Evolutionary conservation across 306 rosid genomes (phyloP).

Genomic region (Vigna trinervia): DNA sequence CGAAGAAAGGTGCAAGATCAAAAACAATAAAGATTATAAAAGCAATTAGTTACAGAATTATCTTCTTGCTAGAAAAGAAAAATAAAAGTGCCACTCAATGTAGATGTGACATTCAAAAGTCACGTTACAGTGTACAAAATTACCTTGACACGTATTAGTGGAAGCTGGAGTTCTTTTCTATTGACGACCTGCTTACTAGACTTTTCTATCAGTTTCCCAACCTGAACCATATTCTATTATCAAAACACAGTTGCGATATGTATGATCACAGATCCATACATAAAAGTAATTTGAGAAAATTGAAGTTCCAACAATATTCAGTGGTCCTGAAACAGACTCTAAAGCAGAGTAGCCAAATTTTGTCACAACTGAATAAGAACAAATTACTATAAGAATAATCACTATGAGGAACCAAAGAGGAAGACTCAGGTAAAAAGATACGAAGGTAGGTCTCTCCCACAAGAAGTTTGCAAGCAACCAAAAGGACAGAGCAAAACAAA

Average conservation of each 20-base stretch:
- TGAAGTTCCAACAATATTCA: slow-evolving; percentile 3
- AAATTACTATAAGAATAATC: slow-evolving; percentile 8
- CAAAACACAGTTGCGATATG: slow-evolving; percentile 42
- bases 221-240: slow-evolving; percentile 59
- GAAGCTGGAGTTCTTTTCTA: slow-evolving; percentile 79
- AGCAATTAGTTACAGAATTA: slow-evolving; percentile 27
- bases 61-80: slow-evolving; percentile 19
- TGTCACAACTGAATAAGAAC: slow-evolving; percentile 12
- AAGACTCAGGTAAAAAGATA: slow-evolving; percentile 26
- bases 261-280: slow-evolving; percentile 31
- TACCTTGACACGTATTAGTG: slow-evolving; percentile 93
- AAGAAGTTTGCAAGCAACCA: slow-evolving; percentile 8
- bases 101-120: slow-evolving; percentile 27
- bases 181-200: slow-evolving; percentile 63
- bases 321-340: slow-evolving; percentile 28
- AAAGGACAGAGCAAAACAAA: slow-evolving; percentile 22
- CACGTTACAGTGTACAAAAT: slow-evolving; percentile 11
- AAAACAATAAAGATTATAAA: slow-evolving; percentile 35
- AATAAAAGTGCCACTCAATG: slow-evolving; percentile 19
- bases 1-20: slow-evolving; percentile 19
- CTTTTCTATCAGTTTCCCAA: slow-evolving; percentile 72
- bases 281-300: slow-evolving; percentile 11
- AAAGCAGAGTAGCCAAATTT: slow-evolving; percentile 34
- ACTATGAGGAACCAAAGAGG: slow-evolving; percentile 19
- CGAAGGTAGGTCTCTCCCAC: slow-evolving; percentile 20